Percentiles rank a stretch among this genome's conserved stretches.
Conservation (phyloP, 345 rosid species). For the Syzygium jambos region DNA sequence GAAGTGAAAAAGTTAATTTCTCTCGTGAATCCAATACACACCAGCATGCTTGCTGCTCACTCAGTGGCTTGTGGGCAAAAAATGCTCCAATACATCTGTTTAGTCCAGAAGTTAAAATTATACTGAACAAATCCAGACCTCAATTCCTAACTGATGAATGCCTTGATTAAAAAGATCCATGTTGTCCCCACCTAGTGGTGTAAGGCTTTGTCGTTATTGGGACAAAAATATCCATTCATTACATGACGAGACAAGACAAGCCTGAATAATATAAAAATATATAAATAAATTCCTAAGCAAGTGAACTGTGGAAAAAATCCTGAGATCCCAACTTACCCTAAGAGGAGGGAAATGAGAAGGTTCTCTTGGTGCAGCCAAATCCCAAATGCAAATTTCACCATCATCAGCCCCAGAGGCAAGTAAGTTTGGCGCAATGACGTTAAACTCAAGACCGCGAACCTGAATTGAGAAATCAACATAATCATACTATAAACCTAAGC, state of each 20-base stretch:
- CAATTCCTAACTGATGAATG: not conserved
- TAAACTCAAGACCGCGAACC: conserved; percentile 99
- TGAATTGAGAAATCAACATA: conserved; percentile 12
- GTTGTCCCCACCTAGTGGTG: not conserved
- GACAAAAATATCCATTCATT: not conserved
- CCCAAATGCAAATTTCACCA: conserved; percentile 97
- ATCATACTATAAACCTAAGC: not conserved
- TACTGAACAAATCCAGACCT: not conserved
- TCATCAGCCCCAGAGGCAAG: conserved; percentile 99
- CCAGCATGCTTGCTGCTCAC: not conserved
- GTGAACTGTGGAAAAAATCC: not conserved
- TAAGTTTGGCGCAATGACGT: conserved; percentile 57
- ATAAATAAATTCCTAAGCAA: not conserved
- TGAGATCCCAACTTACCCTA: conserved; percentile 31
- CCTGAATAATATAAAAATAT: not conserved
- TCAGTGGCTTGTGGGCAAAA: not conserved
- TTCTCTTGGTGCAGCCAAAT: conserved; percentile 67
- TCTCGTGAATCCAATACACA: not conserved
- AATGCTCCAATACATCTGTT: not conserved
- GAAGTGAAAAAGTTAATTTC: not conserved
- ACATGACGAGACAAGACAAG: not conserved
- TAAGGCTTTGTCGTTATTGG: not conserved
- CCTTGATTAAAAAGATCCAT: not conserved
- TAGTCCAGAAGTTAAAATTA: not conserved
- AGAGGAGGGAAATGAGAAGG: conserved; percentile 84